These are phyloP conservation scores for Hevea brasiliensis DNA, from an alignment of 345 rosid species.

Conservation along the genomic window DNA sequence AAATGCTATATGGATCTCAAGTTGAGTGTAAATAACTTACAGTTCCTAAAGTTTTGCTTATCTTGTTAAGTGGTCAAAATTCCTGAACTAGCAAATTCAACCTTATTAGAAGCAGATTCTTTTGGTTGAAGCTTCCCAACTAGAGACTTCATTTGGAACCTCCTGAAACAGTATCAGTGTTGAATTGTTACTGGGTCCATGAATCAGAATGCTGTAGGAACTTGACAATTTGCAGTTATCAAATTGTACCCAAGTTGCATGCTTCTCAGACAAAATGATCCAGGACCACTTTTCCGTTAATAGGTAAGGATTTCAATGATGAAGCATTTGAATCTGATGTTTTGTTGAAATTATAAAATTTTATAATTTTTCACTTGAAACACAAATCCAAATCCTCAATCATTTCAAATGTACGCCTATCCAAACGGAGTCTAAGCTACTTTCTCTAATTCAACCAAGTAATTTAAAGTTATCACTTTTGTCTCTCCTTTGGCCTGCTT, in stretches of 20 bases:
- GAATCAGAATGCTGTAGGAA: background rate
- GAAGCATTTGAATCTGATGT: too few relatives aligned
- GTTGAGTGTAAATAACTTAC: background rate
- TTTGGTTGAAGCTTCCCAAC: background rate
- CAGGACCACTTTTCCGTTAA: background rate
- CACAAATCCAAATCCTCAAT: too few relatives aligned
- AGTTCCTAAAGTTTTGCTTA: background rate
- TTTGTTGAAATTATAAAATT: too few relatives aligned
- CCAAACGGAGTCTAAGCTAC: background rate
- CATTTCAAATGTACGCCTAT: too few relatives aligned
- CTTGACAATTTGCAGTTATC: background rate
- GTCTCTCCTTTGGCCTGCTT: background rate
- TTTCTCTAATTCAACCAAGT: background rate
- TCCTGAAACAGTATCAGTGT: background rate
- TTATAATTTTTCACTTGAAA: too few relatives aligned
- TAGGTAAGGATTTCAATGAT: too few relatives aligned
- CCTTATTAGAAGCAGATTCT: background rate
- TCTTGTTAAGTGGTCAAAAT: background rate
- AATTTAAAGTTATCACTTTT: background rate
- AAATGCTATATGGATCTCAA: background rate
- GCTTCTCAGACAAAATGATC: background rate
- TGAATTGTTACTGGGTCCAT: background rate
- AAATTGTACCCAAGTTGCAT: background rate
- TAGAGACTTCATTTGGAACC: background rate
- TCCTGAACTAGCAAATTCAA: background rate